Percentiles rank a stretch among this genome's conserved stretches.
Evolutionary conservation across 768 basidiomycete species (phyloP).

Genomic region (Leucosporidium yakuticum): DNA sequence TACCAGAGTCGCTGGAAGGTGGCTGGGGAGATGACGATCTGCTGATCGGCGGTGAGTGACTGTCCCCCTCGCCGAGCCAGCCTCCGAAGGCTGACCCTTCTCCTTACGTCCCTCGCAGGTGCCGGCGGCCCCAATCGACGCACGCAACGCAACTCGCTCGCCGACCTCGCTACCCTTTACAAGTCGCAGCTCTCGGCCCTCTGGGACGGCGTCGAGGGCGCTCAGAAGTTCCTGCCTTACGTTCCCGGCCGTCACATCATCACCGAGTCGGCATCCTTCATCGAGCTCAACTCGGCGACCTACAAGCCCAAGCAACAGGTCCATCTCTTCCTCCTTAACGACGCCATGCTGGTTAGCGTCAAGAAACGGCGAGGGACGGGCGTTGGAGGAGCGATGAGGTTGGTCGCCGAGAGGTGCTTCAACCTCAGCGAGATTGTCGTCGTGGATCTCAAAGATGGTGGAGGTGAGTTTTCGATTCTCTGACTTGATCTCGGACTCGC

Average conservation of each 20-base stretch:
- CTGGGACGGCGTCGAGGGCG: conserved; percentile 85
- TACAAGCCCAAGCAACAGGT: conserved; percentile 86
- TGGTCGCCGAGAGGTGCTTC: conserved; percentile 93
- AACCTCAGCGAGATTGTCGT: conserved; percentile 88
- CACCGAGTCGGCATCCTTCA: conserved; percentile 72
- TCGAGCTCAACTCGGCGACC: conserved; percentile 84
- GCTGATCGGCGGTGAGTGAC: conserved; percentile 49
- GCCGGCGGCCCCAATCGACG: conserved; percentile 52
- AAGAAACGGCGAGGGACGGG: conserved; percentile 58
- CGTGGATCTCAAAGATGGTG: conserved; percentile 89
- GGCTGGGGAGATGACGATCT: conserved; percentile 53
- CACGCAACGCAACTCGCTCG: conserved; percentile 80
- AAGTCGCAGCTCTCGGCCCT: conserved; percentile 88
- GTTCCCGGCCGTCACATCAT: conserved; percentile 88
- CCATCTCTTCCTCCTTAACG: conserved; percentile 83
- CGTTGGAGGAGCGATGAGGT: conserved; percentile 60
- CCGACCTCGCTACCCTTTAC: conserved; percentile 88
- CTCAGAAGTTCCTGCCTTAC: conserved; percentile 87
- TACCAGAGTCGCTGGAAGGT: conserved; percentile 87
- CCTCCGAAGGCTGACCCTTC: background rate
- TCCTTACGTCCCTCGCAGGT: background rate
- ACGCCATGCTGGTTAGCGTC: conserved; percentile 75
- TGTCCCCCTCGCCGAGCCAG: background rate
- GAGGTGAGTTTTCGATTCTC: conserved; percentile 54
- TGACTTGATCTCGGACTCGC: background rate